These are phyloP conservation scores for Epicoccum nigrum DNA, from an alignment of 2,329 filamentous ascomycete genomes.

Conservation along the genomic window DNA sequence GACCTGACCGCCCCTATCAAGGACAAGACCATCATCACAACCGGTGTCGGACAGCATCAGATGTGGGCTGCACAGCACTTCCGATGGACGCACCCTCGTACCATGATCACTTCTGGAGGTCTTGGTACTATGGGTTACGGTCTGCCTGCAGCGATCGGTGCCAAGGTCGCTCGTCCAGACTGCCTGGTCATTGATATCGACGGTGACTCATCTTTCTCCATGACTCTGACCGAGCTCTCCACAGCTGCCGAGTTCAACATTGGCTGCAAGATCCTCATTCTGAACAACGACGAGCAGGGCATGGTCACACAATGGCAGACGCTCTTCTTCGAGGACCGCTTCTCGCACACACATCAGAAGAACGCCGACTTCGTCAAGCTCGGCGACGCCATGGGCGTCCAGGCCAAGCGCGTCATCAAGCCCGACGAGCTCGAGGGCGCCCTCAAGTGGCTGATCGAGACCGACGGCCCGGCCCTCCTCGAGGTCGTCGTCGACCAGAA, in stretches of 20 bases:
- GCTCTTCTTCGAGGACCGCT: conserved; percentile 95
- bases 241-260: conserved; percentile 96
- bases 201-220: conserved; percentile 98
- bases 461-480: conserved; percentile 88
- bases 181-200: conserved; percentile 94
- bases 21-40: conserved; percentile 84
- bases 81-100: conserved; percentile 88
- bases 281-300: conserved; percentile 98
- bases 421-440: conserved; percentile 78
- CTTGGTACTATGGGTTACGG: conserved; percentile 96
- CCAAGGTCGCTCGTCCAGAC: conserved; percentile 83
- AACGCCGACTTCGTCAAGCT: conserved; percentile 98
- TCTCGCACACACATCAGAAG: conserved; percentile 87
- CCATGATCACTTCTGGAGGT: conserved; percentile 95
- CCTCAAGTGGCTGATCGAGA: conserved; percentile 82
- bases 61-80: conserved; percentile 99
- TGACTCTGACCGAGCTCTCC: conserved; percentile 94
- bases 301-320: conserved; percentile 99
- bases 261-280: conserved; percentile 88
- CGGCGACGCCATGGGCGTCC: conserved; percentile 87
- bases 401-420: conserved; percentile 72
- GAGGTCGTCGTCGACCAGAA: conserved; percentile 90
- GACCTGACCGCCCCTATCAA: conserved; percentile 81
- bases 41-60: conserved; percentile 96
- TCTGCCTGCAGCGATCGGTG: conserved; percentile 91